phyloP scores from a whole-genome alignment of 768 basidiomycete species.

The Pleurotus tuoliensis region DNA sequence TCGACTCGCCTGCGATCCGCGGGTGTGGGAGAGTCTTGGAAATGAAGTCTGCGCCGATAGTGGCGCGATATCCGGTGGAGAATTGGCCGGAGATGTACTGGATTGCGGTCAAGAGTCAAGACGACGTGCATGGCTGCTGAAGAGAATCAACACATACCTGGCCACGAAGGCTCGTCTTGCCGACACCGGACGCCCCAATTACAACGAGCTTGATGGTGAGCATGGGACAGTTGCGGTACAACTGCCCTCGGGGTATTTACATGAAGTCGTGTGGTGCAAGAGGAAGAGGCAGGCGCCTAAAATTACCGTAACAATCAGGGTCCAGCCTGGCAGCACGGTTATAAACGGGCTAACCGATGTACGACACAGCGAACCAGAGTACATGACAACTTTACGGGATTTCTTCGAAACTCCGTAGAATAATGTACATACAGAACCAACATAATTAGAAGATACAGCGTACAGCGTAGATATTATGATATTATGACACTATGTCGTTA shows the following conservation, averaged over 20 bases:
- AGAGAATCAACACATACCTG: conserved; percentile 43
- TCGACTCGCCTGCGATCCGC: conserved; percentile 44
- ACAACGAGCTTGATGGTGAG: conserved; percentile 78
- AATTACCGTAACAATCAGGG: too few species aligned
- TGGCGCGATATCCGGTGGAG: conserved; percentile 74
- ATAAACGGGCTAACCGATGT: too few species aligned
- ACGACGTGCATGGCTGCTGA: neutral
- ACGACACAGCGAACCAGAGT: too few species aligned
- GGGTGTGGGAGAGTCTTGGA: conserved; percentile 69
- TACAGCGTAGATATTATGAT: neutral
- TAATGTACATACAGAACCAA: too few species aligned
- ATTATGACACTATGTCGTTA: conserved; percentile 9
- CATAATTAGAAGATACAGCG: too few species aligned
- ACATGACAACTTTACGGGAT: too few species aligned
- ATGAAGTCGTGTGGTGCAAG: too few species aligned
- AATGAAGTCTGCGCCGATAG: conserved; percentile 89
- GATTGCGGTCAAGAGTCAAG: neutral
- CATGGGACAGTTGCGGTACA: conserved; percentile 30
- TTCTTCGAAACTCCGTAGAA: too few species aligned
- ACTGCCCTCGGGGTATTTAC: too few species aligned
- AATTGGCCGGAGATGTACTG: conserved; percentile 78
- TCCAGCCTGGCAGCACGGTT: too few species aligned
- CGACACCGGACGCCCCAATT: conserved; percentile 80
- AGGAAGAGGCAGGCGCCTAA: too few species aligned
- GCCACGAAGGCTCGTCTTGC: conserved; percentile 76